Percentiles rank a stretch among this genome's conserved stretches.
Conservation (phyloP, 1,284 basidiomycete species). For the Trichosporon asahii region DNA sequence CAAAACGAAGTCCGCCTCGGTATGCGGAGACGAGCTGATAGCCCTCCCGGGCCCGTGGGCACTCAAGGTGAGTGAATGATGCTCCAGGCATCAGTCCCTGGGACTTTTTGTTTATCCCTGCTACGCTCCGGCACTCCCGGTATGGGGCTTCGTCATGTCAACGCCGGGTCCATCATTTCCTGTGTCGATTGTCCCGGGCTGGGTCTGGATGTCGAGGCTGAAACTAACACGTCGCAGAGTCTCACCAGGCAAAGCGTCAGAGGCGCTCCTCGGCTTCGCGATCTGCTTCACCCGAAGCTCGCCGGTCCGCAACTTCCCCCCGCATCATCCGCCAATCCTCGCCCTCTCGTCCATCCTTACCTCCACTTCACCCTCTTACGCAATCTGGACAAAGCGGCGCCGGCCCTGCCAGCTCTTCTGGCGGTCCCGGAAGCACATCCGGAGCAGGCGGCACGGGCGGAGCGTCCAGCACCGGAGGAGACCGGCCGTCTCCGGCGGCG, state of each 20-base stretch:
- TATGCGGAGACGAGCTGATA: slow-evolving; percentile 9
- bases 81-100: neutral
- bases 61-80: neutral
- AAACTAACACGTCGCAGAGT: neutral
- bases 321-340: slow-evolving; percentile 23
- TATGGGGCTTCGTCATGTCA: neutral
- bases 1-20: slow-evolving; percentile 4
- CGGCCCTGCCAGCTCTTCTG: neutral
- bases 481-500: neutral
- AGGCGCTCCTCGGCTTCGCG: slow-evolving; percentile 7
- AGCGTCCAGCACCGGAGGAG: slow-evolving; percentile 9
- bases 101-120: neutral
- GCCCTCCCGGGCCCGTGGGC: slow-evolving; percentile 7
- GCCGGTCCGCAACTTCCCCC: slow-evolving; percentile 13
- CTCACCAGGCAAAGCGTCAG: slow-evolving; percentile 7
- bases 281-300: slow-evolving; percentile 6
- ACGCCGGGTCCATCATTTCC: neutral
- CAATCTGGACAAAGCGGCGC: neutral
- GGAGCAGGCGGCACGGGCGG: slow-evolving; percentile 1
- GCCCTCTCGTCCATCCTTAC: slow-evolving; percentile 18
- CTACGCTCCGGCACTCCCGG: neutral
- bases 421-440: slow-evolving; percentile 1
- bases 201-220: neutral
- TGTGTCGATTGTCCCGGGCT: neutral
- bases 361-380: slow-evolving; percentile 20